Percentiles rank a stretch among this genome's conserved stretches.
Evolutionary conservation across 805 yeast species (phyloP).

Genomic region (Hemisphaericaspora nanyangensis): DNA sequence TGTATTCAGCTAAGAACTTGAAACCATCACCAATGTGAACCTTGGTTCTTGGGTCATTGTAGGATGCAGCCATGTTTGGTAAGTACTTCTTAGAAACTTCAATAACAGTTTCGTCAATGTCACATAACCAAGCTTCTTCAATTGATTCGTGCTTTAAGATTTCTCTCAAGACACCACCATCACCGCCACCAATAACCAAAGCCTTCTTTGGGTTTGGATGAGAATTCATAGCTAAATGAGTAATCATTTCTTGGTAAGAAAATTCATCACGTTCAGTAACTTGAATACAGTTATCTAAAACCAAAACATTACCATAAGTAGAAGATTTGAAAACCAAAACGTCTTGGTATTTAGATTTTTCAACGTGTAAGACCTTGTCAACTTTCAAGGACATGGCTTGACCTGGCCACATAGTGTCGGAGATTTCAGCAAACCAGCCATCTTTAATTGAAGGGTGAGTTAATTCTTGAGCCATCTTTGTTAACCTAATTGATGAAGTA

Average conservation of each 20-base stretch:
- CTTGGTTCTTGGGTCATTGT: conserved; percentile 82
- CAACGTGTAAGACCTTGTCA: conserved; percentile 79
- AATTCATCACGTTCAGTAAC: conserved; percentile 97
- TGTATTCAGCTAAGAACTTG: conserved; percentile 80
- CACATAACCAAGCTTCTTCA: conserved; percentile 88
- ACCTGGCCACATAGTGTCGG: conserved; percentile 98
- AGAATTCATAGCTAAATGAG: conserved; percentile 87
- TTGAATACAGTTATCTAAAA: conserved; percentile 91
- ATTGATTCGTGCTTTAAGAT: conserved; percentile 83
- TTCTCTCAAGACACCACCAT: conserved; percentile 97
- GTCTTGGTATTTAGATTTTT: conserved; percentile 87
- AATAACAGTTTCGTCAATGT: conserved; percentile 92
- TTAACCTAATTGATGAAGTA: neutral
- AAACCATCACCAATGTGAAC: conserved; percentile 97
- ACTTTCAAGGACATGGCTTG: conserved; percentile 93
- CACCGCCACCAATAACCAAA: conserved; percentile 97
- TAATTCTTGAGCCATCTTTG: conserved; percentile 29
- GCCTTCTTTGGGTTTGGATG: conserved; percentile 95
- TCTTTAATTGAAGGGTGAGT: conserved; percentile 62
- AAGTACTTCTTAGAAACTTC: conserved; percentile 80
- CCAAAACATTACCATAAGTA: conserved; percentile 92
- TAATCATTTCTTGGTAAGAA: conserved; percentile 97
- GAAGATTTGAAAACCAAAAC: conserved; percentile 90
- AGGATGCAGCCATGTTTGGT: conserved; percentile 83
- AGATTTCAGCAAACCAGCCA: conserved; percentile 96